Evolutionary conservation across 169 alveolate species (phyloP), one percentile per base, ranked within the genome.

Genomic region (Cardiosporidium cionae): DNA sequence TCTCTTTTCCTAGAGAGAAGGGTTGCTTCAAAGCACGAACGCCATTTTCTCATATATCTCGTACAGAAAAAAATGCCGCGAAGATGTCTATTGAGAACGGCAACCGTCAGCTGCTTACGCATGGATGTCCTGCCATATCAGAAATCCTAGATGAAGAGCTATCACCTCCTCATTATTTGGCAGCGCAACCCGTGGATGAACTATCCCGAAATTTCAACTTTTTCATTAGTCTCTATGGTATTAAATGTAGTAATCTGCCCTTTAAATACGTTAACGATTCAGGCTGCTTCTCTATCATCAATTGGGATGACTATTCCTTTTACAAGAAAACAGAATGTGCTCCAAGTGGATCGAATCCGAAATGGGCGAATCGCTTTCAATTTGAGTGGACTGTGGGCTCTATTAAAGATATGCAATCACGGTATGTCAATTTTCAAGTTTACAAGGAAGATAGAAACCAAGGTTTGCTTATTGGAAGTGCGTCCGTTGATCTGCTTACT

Each of bases 311-410:
- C 7, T 65, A 65, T 6, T 3, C 72, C 3, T 6, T 65, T 65
- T 28, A 65, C 6, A 65, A 65, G 72, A 65, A 27, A 63, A 65
- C 72, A 3, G 3, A 33, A 31, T 3, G 67, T 28, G n/a, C 3
- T 9, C 27, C 23, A 6, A 35, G 3, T 9, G 72, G 72, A 63
- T 6, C 73, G 29, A 4, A 3, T 65, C 72, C 72, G 3, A 65
- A 65, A 74, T 69, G 75, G 75, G 3, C 72, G 6, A 63, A 69
- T 31, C 31, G 22, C 27, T 52, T 62, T 52, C 76, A 69, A 63
- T 69, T 69, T 52, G 3, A 68, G 28, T 69, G 76, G 72, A 63
- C 76, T 6, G 76, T 36, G 6, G 6, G 31, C 29, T 52, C 72
- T 3, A 3, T 69, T 31, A 28, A 28, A n/a, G 73, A 58, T 6